Evolutionary conservation across 2,329 filamentous ascomycete species (phyloP).

Genomic region (Diaporthe batatas): DNA sequence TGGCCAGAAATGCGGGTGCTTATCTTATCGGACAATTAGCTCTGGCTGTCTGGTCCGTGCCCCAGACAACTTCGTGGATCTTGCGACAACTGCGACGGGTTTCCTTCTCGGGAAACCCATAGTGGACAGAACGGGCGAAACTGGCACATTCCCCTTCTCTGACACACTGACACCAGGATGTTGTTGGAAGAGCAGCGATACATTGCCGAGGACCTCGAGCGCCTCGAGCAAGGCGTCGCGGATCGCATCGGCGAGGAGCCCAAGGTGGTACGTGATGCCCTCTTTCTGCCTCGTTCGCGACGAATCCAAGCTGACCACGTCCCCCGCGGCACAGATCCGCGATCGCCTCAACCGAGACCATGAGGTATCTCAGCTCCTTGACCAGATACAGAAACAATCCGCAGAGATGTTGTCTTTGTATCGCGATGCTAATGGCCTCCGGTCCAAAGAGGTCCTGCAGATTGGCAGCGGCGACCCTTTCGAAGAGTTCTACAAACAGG

Average conservation of each 20-base stretch:
- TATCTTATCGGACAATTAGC: slow-evolving; percentile 40
- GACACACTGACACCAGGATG: slow-evolving; percentile 63
- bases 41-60: slow-evolving; percentile 1
- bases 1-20: slow-evolving; percentile 29
- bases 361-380: slow-evolving; percentile 87
- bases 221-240: slow-evolving; percentile 92
- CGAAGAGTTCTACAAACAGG: slow-evolving; percentile 90
- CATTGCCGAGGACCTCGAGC: slow-evolving; percentile 95
- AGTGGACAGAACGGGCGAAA: neutral
- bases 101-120: too few relatives aligned
- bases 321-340: slow-evolving; percentile 73
- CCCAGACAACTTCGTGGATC: slow-evolving; percentile 10
- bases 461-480: slow-evolving; percentile 89
- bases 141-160: neutral
- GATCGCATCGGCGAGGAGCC: slow-evolving; percentile 92
- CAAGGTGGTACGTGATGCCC: slow-evolving; percentile 74
- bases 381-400: slow-evolving; percentile 90
- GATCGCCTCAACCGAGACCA: slow-evolving; percentile 92
- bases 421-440: slow-evolving; percentile 79
- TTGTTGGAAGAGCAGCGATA: slow-evolving; percentile 93
- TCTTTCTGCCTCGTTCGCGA: neutral
- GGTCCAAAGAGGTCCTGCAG: slow-evolving; percentile 83
- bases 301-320: slow-evolving; percentile 43
- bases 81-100: neutral
- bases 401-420: slow-evolving; percentile 85